A percentile compares a stretch with the other conserved stretches of the same genome.
These are phyloP conservation scores for Colletotrichum sp. DNA, from an alignment of 2,329 filamentous ascomycete species.

Conservation along the genomic window DNA sequence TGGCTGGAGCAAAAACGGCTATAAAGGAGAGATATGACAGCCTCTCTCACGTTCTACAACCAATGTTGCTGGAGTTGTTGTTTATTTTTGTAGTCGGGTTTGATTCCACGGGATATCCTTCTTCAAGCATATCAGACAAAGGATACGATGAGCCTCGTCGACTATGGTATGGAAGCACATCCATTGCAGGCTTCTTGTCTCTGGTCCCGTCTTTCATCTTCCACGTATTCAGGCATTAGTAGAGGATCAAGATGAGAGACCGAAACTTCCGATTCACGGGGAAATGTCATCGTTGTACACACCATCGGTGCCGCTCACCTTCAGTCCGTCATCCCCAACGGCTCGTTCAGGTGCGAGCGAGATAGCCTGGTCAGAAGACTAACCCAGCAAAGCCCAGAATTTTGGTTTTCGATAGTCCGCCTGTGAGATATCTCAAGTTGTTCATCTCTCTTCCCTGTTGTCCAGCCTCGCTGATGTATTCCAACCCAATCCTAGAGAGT, in stretches of 20 bases:
- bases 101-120: background rate
- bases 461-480: background rate
- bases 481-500: no score
- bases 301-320: background rate
- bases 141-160: background rate
- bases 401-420: background rate
- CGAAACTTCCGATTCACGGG: background rate
- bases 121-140: background rate
- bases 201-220: background rate
- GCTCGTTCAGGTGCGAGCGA: background rate
- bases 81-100: background rate
- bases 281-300: background rate
- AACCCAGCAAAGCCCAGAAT: background rate
- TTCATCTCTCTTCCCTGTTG: background rate
- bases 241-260: background rate
- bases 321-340: background rate
- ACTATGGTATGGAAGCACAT: background rate
- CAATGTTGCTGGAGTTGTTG: background rate
- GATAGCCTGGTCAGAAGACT: background rate
- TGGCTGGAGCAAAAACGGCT: accelerated
- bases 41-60: background rate
- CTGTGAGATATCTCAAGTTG: no score
- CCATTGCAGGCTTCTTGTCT: background rate
- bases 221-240: background rate
- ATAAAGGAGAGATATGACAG: background rate